Evolutionary conservation across 1,139 yeast genomes (phyloP).

Genomic region (Saccharomycopsis hybrid): DNA sequence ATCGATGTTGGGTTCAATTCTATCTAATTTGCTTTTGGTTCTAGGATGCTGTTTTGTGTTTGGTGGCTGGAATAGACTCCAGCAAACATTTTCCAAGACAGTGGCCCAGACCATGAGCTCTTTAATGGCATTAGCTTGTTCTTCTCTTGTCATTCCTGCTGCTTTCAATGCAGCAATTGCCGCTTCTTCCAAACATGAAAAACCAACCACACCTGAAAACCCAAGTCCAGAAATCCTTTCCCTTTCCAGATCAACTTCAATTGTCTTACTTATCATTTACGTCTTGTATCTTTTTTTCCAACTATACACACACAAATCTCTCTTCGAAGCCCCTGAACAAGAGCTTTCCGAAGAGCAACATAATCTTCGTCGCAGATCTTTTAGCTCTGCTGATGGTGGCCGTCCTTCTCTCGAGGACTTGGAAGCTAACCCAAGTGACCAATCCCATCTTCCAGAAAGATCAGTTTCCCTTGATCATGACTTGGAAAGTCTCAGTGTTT

Average conservation of each 20-base stretch:
- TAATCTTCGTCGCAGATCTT: conserved; percentile 4
- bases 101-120: conserved; percentile 98
- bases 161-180: conserved; percentile 75
- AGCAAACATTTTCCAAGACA: conserved; percentile 88
- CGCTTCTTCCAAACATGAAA: conserved; percentile 38
- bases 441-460: background rate
- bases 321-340: conserved; percentile 44
- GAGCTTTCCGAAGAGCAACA: conserved; percentile 11
- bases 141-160: conserved; percentile 87
- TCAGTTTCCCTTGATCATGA: conserved; percentile 10
- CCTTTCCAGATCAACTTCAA: conserved; percentile 83
- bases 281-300: conserved; percentile 79
- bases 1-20: conserved; percentile 89
- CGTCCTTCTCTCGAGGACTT: background rate
- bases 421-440: background rate
- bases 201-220: conserved; percentile 30
- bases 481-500: conserved; percentile 16
- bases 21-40: conserved; percentile 80
- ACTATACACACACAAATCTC: conserved; percentile 70
- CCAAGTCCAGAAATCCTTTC: conserved; percentile 55
- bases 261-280: conserved; percentile 70
- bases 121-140: conserved; percentile 83
- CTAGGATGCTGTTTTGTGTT: conserved; percentile 90
- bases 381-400: background rate
- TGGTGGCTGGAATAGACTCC: conserved; percentile 78